Evolutionary conservation across 2,329 filamentous ascomycete species (phyloP), one percentile per base, ranked within the genome.

Genomic region (Berkeleyomyces basicola): DNA sequence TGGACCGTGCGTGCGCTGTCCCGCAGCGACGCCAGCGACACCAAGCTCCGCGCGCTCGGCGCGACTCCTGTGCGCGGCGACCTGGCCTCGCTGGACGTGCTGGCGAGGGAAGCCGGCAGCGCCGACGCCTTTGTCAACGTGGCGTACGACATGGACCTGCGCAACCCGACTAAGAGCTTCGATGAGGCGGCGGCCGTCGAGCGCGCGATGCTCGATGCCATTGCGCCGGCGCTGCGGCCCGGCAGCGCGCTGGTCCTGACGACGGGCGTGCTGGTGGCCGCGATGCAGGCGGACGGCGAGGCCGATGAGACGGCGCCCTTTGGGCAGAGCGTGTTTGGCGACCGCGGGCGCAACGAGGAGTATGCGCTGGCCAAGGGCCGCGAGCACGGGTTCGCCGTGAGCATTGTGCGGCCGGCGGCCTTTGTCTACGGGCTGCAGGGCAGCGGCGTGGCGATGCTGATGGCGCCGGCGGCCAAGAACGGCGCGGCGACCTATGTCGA

Each of bases 61-160:
- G 77, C 71, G 0, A 68, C 67, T 0, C 72, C 74, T 1, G 68
- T 76, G 3, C 72, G 73, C 39, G 77, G 76, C 1, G 71, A 74
- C 66, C 71, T 79, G 2, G 64, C 65, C 2, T 68, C 72, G 7
- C 69, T 74, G 46, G 72, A 74, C 31, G 65, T 75, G 2, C 70
- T 79, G 3, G 70, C 69, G 1, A 39, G 64, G 11, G 73, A 77
- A 66, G 71, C 71, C 57, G 65, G 70, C n/a, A 64, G 68, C 7
- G 74, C 75, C 4, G 75, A 79, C 62, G 67, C 71, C n/a, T 73
- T 79, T 5, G 67, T 79, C 3, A 74, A 76, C 64, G 70, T 78
- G 4, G 77, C 74, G 3, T 69, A 71, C 61, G 66, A 72, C 16
- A 70, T 72, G 58, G 66, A 70, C 51, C 68, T 70, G 66, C 64